Percentiles rank a stretch among this genome's conserved stretches.
phyloP scores from a whole-genome alignment of 2,329 filamentous ascomycete species.

The Achaetomium macrosporum region DNA sequence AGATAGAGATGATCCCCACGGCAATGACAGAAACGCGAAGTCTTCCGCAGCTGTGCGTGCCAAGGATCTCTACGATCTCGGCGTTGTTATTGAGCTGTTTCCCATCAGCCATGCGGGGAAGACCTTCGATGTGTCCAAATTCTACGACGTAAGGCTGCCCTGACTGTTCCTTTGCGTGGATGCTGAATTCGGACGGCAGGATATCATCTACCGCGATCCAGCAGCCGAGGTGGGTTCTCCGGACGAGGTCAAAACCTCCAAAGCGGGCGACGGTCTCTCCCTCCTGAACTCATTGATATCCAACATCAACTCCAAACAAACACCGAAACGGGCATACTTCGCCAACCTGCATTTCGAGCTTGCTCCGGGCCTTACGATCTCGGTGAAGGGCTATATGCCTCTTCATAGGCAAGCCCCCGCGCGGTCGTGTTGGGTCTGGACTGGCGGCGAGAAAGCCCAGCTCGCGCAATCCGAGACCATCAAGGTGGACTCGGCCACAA shows the following conservation, averaged over 20 bases:
- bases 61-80: conserved; percentile 91
- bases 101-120: conserved; percentile 68
- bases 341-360: conserved; percentile 83
- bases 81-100: conserved; percentile 87
- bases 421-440: conserved; percentile 80
- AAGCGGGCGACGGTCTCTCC: conserved; percentile 68
- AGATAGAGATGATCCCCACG: conserved; percentile 83
- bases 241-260: conserved; percentile 55
- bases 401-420: conserved; percentile 78
- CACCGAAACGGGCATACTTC: conserved; percentile 79
- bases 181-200: conserved; percentile 41
- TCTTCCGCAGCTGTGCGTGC: conserved; percentile 78
- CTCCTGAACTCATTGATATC: conserved; percentile 75
- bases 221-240: conserved; percentile 61
- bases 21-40: conserved; percentile 62
- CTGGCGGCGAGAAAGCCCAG: conserved; percentile 78
- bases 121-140: conserved; percentile 74
- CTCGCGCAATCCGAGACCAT: conserved; percentile 71
- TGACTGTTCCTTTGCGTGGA: not conserved
- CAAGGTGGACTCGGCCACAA: conserved; percentile 70
- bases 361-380: conserved; percentile 76
- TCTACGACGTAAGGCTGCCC: conserved; percentile 68
- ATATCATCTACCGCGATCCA: conserved; percentile 82
- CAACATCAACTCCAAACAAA: conserved; percentile 85
- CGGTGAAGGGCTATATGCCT: conserved; percentile 87